Evolutionary conservation across 768 basidiomycete genomes (phyloP).

Genomic region (Tylopilus sp.): DNA sequence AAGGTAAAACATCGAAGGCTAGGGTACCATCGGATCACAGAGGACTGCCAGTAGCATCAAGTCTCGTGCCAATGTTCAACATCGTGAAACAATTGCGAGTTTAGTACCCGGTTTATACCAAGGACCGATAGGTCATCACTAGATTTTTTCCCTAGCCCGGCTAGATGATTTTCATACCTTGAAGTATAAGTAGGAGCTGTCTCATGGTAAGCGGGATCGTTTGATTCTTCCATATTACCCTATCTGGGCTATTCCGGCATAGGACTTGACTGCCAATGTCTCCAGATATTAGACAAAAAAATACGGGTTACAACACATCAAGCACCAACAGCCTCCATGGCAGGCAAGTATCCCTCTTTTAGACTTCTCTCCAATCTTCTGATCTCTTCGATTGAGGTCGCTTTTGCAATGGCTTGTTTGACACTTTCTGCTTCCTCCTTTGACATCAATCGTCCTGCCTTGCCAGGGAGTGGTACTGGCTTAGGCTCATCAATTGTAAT

Average conservation of each 20-base stretch:
- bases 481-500: conserved; percentile 81
- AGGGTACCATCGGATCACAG: too few species aligned
- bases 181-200: not conserved
- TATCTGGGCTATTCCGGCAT: not conserved
- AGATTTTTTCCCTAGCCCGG: too few species aligned
- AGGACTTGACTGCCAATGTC: not conserved
- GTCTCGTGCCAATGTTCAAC: too few species aligned
- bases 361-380: conserved; percentile 77
- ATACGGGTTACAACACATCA: conserved; percentile 41
- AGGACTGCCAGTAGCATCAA: too few species aligned
- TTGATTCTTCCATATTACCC: not conserved
- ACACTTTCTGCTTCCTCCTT: conserved; percentile 89
- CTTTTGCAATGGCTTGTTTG: conserved; percentile 81
- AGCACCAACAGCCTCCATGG: conserved; percentile 74
- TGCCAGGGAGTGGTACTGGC: conserved; percentile 48
- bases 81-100: too few species aligned
- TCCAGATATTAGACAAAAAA: conserved; percentile 25
- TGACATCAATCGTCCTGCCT: conserved; percentile 85
- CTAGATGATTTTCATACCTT: not conserved
- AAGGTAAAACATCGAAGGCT: too few species aligned
- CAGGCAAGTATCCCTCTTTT: conserved; percentile 80
- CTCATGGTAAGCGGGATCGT: not conserved
- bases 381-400: conserved; percentile 90
- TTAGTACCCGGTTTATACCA: too few species aligned
- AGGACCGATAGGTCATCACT: too few species aligned